Conservation (phyloP, 176 grass and related monocot genomes). For the Pharus latifolius region DNA sequence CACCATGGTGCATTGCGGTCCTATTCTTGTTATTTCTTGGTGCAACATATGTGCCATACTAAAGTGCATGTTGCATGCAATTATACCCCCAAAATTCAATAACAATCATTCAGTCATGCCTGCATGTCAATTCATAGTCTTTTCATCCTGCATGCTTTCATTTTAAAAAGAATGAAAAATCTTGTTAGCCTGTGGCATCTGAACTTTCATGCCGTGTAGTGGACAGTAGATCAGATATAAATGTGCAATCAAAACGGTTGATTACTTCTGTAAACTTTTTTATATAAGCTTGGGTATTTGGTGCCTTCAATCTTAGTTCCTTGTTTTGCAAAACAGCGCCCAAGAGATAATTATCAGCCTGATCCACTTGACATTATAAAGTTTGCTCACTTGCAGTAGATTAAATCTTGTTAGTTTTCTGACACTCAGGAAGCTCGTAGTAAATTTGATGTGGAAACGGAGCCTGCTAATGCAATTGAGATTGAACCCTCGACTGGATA, state of each 20-base stretch:
- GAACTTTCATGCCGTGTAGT: not conserved
- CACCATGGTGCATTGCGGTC: not conserved
- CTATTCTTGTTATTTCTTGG: not conserved
- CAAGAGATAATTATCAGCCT: not conserved
- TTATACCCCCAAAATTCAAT: too few relatives aligned
- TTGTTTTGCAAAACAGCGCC: not conserved
- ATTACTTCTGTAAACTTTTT: not conserved
- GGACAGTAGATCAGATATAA: not conserved
- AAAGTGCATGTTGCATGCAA: not conserved
- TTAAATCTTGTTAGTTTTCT: not conserved
- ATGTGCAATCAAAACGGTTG: not conserved
- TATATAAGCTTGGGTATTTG: too few relatives aligned
- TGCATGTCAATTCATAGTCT: not conserved
- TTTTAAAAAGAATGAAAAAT: not conserved
- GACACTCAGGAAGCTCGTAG: constrained; percentile 74
- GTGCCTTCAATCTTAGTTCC: not conserved
- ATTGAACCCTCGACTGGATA: constrained; percentile 57
- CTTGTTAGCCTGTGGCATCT: not conserved
- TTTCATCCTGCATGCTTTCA: not conserved
- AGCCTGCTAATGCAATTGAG: constrained; percentile 56
- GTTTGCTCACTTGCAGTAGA: constrained; percentile 1
- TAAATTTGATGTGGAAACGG: constrained; percentile 88
- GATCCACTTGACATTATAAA: constrained; percentile 4
- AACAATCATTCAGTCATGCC: not conserved
- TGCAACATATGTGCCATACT: not conserved